Percentiles rank a stretch among this genome's conserved stretches.
Evolutionary conservation across 257 asterid species (phyloP).

Genomic region (Solanum lycopersicoides): DNA sequence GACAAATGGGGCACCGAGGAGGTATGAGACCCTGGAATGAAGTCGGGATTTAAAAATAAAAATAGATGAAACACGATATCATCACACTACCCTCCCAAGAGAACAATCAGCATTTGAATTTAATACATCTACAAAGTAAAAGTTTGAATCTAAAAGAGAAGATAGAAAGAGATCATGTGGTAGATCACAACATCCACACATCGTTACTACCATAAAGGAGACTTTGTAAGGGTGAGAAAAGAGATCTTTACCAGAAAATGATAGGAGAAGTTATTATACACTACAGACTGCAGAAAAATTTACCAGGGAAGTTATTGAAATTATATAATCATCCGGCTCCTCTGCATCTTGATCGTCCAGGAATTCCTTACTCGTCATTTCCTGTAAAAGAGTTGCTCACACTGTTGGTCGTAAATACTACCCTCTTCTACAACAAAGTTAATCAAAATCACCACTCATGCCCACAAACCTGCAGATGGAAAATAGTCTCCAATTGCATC

Average conservation of each 20-base stretch:
- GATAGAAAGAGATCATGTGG: not conserved
- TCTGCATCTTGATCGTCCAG: constrained; percentile 98
- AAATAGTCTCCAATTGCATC: constrained; percentile 94
- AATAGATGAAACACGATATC: not conserved
- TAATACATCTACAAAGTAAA: not conserved
- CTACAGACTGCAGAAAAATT: constrained; percentile 2
- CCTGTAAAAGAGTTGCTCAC: constrained; percentile 34
- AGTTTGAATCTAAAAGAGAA: not conserved
- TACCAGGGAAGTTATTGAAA: constrained; percentile 89
- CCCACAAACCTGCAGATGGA: constrained; percentile 80
- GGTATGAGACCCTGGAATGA: not conserved
- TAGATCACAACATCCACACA: not conserved
- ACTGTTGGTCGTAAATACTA: constrained; percentile 5
- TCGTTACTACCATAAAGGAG: not conserved
- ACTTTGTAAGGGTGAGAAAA: not conserved
- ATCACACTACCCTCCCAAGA: not conserved
- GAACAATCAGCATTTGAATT: not conserved
- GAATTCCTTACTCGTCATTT: constrained; percentile 80
- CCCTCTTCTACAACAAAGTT: not conserved
- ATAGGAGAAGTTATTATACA: not conserved
- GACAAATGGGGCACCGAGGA: not conserved
- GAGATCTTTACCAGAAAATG: not conserved
- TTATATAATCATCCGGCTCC: constrained; percentile 97
- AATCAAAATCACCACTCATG: not conserved
- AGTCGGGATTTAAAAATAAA: not conserved